phyloP scores from a whole-genome alignment of 352 stramenopile genomes.

The Pythium monospermum region DNA sequence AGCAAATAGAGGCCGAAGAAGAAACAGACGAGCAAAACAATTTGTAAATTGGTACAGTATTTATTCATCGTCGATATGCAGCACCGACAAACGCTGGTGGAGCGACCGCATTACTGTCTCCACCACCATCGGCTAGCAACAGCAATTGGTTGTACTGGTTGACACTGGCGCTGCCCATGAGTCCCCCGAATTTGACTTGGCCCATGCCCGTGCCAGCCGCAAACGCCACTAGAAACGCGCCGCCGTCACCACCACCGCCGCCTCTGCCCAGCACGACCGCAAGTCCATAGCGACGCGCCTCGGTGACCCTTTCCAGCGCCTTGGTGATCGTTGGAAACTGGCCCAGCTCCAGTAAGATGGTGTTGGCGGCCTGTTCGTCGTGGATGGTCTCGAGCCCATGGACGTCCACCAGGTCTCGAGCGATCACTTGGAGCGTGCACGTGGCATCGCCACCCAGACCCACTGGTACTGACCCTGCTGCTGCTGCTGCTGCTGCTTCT shows the following conservation, averaged over 20 bases:
- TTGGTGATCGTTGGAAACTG: conserved; percentile 46
- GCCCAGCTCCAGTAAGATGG: conserved; percentile 40
- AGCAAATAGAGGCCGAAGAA: too few species aligned
- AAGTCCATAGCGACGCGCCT: conserved; percentile 47
- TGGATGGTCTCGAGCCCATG: conserved; percentile 38
- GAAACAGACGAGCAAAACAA: too few species aligned
- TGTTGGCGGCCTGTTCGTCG: conserved; percentile 59
- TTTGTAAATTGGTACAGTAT: too few species aligned
- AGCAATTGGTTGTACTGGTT: conserved; percentile 60
- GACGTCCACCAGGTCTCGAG: conserved; percentile 24
- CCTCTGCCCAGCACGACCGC: conserved; percentile 46
- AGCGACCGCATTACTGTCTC: too few species aligned
- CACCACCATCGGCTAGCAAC: conserved; percentile 30
- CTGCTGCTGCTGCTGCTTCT: neutral
- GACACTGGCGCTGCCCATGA: conserved; percentile 34
- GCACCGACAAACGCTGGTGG: conserved; percentile 42
- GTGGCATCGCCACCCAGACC: conserved; percentile 43
- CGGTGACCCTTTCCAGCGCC: conserved; percentile 34
- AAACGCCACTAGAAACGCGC: conserved; percentile 37
- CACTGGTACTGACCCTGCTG: neutral
- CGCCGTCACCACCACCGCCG: conserved; percentile 17
- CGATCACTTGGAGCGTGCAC: conserved; percentile 49
- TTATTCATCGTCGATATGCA: conserved; percentile 26
- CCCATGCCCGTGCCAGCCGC: conserved; percentile 46
- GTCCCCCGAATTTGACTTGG: conserved; percentile 71